phyloP scores from a whole-genome alignment of 176 grass and related monocot species.

The Olyra latifolia region DNA sequence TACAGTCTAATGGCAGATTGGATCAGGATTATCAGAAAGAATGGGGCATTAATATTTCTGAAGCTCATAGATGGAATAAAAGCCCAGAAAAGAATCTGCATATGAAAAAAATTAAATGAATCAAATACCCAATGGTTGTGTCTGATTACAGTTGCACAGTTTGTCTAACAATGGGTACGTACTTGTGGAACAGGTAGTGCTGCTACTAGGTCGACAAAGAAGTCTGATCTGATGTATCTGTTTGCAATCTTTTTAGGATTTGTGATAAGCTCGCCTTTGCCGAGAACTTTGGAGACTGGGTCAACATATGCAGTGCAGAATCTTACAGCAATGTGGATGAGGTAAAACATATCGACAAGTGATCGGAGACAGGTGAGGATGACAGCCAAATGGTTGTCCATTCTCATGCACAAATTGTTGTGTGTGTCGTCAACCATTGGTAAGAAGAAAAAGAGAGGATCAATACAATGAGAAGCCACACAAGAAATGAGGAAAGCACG shows the following conservation, averaged over 20 bases:
- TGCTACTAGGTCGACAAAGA: constrained; percentile 45
- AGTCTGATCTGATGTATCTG: constrained; percentile 49
- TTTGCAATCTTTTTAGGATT: constrained; percentile 36
- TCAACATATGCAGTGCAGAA: constrained; percentile 57
- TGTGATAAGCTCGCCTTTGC: constrained; percentile 49
- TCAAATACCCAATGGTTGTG: background rate
- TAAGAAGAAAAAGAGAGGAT: constrained; percentile 59
- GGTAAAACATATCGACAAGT: constrained; percentile 44
- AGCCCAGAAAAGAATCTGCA: constrained; percentile 37
- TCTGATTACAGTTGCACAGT: background rate
- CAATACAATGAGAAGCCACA: constrained; percentile 43
- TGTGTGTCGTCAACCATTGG: constrained; percentile 22
- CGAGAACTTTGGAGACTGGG: constrained; percentile 52
- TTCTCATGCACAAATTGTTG: constrained; percentile 35
- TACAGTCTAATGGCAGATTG: constrained; percentile 45
- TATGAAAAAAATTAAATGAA: background rate
- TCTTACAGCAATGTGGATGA: constrained; percentile 35
- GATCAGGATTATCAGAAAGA: constrained; percentile 38
- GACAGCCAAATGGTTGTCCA: constrained; percentile 28
- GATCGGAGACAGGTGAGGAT: constrained; percentile 38
- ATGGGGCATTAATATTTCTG: background rate
- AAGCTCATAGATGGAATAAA: constrained; percentile 28
- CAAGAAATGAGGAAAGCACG: constrained; percentile 43
- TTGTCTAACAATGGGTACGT: background rate
- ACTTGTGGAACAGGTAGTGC: constrained; percentile 61